A percentile compares a stretch with the other conserved stretches of the same genome.
These are phyloP conservation scores for Biscogniauxia mediterranea DNA, from an alignment of 2,329 filamentous ascomycete species.

Conservation along the genomic window DNA sequence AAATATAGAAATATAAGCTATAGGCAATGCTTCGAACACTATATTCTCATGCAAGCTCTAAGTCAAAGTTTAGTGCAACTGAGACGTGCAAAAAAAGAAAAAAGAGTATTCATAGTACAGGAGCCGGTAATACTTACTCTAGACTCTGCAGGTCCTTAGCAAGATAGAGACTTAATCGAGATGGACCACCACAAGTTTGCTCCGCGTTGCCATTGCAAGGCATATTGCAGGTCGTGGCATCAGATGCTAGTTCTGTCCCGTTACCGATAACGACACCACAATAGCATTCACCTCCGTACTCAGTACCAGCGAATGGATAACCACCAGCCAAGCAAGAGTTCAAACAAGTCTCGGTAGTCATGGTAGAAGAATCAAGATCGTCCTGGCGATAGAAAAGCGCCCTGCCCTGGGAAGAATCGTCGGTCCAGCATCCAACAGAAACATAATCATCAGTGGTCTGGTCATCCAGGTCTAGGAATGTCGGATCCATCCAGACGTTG, in stretches of 20 bases:
- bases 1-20: too few relatives aligned
- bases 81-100: too few relatives aligned
- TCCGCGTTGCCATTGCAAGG: slow-evolving; percentile 48
- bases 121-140: slow-evolving; percentile 27
- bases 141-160: slow-evolving; percentile 49
- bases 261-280: slow-evolving; percentile 54
- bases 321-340: slow-evolving; percentile 41
- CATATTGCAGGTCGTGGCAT: slow-evolving; percentile 44
- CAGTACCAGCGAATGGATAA: slow-evolving; percentile 48
- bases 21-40: too few relatives aligned
- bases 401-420: slow-evolving; percentile 40
- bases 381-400: slow-evolving; percentile 46
- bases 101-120: too few relatives aligned
- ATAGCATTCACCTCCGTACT: slow-evolving; percentile 46
- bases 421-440: slow-evolving; percentile 61
- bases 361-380: slow-evolving; percentile 32
- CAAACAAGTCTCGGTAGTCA: slow-evolving; percentile 45
- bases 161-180: slow-evolving; percentile 44
- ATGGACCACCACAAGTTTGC: slow-evolving; percentile 43
- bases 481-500: slow-evolving; percentile 38
- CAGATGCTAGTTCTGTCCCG: slow-evolving; percentile 35
- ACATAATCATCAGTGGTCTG: slow-evolving; percentile 51
- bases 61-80: too few relatives aligned
- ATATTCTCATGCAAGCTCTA: too few relatives aligned
- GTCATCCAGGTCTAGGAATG: slow-evolving; percentile 41